Evolutionary conservation across 176 grass and related monocot genomes (phyloP), one percentile per base, ranked within the genome.

Genomic region (Themeda triandra): DNA sequence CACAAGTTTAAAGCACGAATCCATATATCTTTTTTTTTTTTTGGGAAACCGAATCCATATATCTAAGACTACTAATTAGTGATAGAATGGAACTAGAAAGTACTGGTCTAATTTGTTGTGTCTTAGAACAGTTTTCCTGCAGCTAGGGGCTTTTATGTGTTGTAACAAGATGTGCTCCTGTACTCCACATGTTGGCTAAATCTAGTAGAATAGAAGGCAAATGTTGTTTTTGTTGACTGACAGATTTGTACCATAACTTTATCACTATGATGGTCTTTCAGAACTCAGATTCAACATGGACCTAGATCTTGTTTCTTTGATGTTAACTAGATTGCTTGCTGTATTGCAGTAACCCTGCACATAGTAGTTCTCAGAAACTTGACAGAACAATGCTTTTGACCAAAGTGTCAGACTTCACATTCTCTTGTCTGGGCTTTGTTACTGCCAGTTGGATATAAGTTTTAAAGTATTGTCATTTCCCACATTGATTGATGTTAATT

Each of bases 71-170:
- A 67, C 2, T 32, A 18, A 42, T 66, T 80, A 66, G 40, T 36
- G 35, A 41, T 24, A 51, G 42, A 64, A 86, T 73, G 19, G 56
- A 54, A 75, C 53, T 76, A 76, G 70, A 36, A 63, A 41, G 24
- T 25, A 18, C 48, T 53, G 60, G 18, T 67, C 6, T 51, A 0
- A 2, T 73, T 66, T 53, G 45, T 53, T 51, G 28, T 46, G 9
- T 17, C n/a, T 18, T 13, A 4, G 8, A 63, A n/a, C 31, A 79
- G 29, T 80, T n/a, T 63, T n/a, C 6, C 17, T 19, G 40, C 37
- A 63, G 10, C 51, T 48, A 21, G 27, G 28, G 41, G 5, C 63
- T 72, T 28, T 10, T 51, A n/a, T 39, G 32, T 65, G 30, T 30
- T 59, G 13, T 66, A 66, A 62, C 27, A 65, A 31, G 46, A 49